Conservation (phyloP, 2,329 filamentous ascomycete species). For the Septoria petroselini region DNA sequence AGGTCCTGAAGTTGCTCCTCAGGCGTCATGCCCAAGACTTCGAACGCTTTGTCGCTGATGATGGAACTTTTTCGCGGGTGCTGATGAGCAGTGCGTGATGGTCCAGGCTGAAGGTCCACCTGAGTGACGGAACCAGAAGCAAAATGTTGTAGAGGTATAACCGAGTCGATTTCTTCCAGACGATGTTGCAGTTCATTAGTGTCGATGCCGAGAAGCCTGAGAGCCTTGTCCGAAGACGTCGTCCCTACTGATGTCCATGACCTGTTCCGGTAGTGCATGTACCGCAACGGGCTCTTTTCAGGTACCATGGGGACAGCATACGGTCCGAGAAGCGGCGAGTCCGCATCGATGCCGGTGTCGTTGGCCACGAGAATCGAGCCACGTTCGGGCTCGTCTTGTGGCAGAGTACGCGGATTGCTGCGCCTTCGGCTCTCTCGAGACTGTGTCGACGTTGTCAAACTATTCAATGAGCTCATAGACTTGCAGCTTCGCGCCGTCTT, state of each 20-base stretch:
- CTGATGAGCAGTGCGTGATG: background rate
- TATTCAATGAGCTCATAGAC: slow-evolving; percentile 18
- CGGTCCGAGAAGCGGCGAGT: background rate
- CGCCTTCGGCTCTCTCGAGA: slow-evolving; percentile 6
- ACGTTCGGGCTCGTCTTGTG: background rate
- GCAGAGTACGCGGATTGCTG: background rate
- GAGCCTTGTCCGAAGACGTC: slow-evolving; percentile 6
- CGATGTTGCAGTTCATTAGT: slow-evolving; percentile 7
- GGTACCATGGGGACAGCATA: background rate
- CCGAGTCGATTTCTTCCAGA: slow-evolving; percentile 9
- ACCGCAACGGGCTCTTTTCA: background rate
- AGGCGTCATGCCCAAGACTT: background rate
- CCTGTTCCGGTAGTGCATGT: background rate
- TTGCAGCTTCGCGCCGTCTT: slow-evolving; percentile 17
- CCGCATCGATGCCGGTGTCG: background rate
- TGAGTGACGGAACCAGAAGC: slow-evolving; percentile 7
- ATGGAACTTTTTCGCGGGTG: background rate
- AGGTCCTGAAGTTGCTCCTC: background rate
- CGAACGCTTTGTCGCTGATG: slow-evolving; percentile 1
- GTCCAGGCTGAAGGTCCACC: slow-evolving; percentile 5
- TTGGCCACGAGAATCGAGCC: slow-evolving; percentile 8
- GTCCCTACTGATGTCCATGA: slow-evolving; percentile 3
- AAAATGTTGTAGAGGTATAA: slow-evolving; percentile 5
- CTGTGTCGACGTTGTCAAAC: slow-evolving; percentile 4
- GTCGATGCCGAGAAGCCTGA: slow-evolving; percentile 5